A percentile compares a stretch with the other conserved stretches of the same genome.
These are phyloP conservation scores for Neocucurbitaria cava DNA, from an alignment of 2,329 filamentous ascomycete genomes.

Conservation along the genomic window DNA sequence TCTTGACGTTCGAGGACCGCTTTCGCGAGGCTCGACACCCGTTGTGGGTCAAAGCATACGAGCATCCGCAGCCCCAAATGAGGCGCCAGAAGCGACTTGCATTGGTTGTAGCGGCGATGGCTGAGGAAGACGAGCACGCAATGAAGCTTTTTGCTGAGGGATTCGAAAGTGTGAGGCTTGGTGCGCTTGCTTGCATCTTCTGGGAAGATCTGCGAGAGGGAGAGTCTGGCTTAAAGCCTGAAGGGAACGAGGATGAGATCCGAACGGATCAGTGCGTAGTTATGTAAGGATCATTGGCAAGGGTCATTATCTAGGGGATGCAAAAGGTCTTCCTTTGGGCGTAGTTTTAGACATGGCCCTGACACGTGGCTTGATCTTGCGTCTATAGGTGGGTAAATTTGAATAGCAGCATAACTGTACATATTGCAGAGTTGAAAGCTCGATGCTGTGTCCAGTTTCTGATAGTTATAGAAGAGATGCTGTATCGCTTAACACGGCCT, in stretches of 20 bases:
- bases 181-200: slow-evolving; percentile 12
- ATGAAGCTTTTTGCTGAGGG: slow-evolving; percentile 15
- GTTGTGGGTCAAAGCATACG: slow-evolving; percentile 15
- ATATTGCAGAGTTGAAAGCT: not conserved
- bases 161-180: slow-evolving; percentile 13
- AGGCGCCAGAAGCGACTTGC: slow-evolving; percentile 15
- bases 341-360: not conserved
- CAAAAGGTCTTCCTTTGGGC: not conserved
- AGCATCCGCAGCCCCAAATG: slow-evolving; percentile 7
- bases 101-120: slow-evolving; percentile 14
- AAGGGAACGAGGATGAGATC: slow-evolving; percentile 10
- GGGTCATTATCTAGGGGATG: not conserved
- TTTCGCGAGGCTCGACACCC: slow-evolving; percentile 16
- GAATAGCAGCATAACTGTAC: too few relatives aligned
- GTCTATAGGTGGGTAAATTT: not conserved
- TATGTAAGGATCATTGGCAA: slow-evolving; percentile 8
- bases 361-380: not conserved
- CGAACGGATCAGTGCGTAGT: slow-evolving; percentile 13
- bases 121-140: slow-evolving; percentile 12
- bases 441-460: not conserved
- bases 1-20: slow-evolving; percentile 14
- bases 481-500: not conserved
- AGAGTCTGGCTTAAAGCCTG: slow-evolving; percentile 8
- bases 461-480: not conserved
- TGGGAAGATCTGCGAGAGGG: slow-evolving; percentile 17